phyloP scores from a whole-genome alignment of 805 yeast genomes.

The Teunomyces tritomae region DNA sequence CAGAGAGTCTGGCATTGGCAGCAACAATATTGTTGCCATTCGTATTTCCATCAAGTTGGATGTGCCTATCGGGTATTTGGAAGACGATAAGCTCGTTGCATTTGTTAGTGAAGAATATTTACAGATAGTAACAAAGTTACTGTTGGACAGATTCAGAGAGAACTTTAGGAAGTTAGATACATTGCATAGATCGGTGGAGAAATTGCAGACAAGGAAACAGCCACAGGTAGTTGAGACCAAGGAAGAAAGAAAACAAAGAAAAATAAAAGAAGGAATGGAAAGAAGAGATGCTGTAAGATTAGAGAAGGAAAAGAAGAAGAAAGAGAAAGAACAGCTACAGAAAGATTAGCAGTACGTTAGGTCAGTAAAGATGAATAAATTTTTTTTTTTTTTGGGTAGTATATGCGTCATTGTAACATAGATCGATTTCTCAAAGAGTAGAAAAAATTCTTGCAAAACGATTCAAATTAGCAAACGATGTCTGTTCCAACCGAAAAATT shows the following conservation, averaged over 20 bases:
- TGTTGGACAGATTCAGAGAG: slow-evolving; percentile 64
- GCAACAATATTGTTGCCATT: slow-evolving; percentile 73
- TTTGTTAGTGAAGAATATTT: slow-evolving; percentile 56
- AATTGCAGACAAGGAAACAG: slow-evolving; percentile 15
- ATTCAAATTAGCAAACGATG: slow-evolving; percentile 12
- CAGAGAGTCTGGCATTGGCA: slow-evolving; percentile 83
- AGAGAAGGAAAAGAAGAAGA: slow-evolving; percentile 26
- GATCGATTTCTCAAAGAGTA: background rate
- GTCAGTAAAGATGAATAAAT: background rate
- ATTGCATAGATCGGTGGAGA: slow-evolving; percentile 42
- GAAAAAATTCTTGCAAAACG: slow-evolving; percentile 1
- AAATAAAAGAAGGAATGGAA: slow-evolving; percentile 50
- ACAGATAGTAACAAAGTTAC: slow-evolving; percentile 48
- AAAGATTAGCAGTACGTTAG: background rate
- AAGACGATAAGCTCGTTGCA: slow-evolving; percentile 26
- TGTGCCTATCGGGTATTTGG: slow-evolving; percentile 66
- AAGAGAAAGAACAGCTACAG: background rate
- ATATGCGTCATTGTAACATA: background rate
- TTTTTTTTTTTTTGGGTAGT: background rate
- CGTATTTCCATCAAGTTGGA: slow-evolving; percentile 73
- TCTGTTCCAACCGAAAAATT: slow-evolving; percentile 25
- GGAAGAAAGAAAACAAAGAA: slow-evolving; percentile 55
- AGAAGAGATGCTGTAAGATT: slow-evolving; percentile 26
- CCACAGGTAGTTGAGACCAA: slow-evolving; percentile 42
- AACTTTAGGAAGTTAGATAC: slow-evolving; percentile 56